Conservation (phyloP, 192 early-diverging fungal genomes). For the Coemansia sp. region DNA sequence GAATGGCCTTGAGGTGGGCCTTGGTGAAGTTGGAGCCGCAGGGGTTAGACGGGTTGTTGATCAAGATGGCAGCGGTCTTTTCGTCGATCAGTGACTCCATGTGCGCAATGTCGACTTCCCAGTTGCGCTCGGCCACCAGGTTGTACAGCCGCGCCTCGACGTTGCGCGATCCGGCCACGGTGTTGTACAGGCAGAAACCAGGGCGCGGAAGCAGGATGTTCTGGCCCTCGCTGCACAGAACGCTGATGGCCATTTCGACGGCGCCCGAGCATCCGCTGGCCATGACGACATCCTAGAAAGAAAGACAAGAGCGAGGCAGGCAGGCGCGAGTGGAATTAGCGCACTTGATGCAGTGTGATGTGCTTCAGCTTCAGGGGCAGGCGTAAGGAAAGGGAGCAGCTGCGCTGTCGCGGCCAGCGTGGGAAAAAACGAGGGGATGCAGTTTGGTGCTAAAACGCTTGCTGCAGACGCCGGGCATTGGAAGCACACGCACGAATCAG, state of each 20-base stretch:
- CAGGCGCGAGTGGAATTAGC: no score
- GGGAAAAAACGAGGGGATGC: slow-evolving; percentile 9
- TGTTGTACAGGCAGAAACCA: slow-evolving; percentile 85
- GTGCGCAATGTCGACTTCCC: slow-evolving; percentile 81
- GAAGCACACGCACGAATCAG: neutral
- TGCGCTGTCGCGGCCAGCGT: slow-evolving; percentile 16
- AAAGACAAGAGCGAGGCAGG: no score
- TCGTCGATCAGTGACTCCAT: slow-evolving; percentile 78
- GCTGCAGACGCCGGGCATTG: no score
- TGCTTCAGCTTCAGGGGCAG: neutral
- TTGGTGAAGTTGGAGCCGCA: slow-evolving; percentile 83
- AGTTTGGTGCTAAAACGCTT: neutral
- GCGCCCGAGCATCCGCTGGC: slow-evolving; percentile 79
- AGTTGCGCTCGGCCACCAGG: slow-evolving; percentile 71
- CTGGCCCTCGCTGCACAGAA: slow-evolving; percentile 71
- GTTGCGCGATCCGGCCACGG: slow-evolving; percentile 69
- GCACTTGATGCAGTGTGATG: no score
- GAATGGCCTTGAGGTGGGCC: slow-evolving; percentile 67
- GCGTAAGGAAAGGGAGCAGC: neutral
- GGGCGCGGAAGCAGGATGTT: slow-evolving; percentile 85
- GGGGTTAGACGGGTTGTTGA: slow-evolving; percentile 92
- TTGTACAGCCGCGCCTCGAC: slow-evolving; percentile 80
- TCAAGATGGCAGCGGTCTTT: slow-evolving; percentile 73
- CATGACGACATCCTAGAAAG: slow-evolving; percentile 69
- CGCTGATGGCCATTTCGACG: slow-evolving; percentile 68